These are phyloP conservation scores for Melocanna baccifera DNA, from an alignment of 176 grass and related monocot species.

Conservation along the genomic window DNA sequence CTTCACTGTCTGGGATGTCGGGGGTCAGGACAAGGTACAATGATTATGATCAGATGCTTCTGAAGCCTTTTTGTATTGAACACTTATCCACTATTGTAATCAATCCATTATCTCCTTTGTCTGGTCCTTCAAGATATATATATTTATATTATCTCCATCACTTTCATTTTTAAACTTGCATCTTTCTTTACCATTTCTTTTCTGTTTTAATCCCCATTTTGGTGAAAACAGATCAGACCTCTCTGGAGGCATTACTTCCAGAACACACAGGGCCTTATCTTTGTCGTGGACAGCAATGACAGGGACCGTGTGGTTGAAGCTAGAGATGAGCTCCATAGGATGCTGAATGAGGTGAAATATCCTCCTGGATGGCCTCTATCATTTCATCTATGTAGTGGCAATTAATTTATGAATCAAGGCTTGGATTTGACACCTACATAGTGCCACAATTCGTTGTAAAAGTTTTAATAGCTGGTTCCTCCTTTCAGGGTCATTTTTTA, in stretches of 20 bases:
- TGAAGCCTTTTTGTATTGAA: not conserved
- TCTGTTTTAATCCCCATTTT: not conserved
- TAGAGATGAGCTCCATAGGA: conserved; percentile 48
- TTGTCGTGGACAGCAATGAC: conserved; percentile 42
- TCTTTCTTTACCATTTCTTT: not conserved
- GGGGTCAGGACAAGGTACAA: conserved; percentile 86
- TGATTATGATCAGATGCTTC: not conserved
- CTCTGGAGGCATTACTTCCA: conserved; percentile 52
- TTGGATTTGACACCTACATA: not conserved
- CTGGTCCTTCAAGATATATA: not conserved
- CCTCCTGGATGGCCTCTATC: not conserved
- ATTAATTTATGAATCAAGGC: not conserved
- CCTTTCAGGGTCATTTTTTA: not conserved
- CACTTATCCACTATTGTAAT: not conserved
- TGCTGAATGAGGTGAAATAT: conserved; percentile 35
- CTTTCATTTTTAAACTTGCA: not conserved
- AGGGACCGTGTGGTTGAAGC: conserved; percentile 44
- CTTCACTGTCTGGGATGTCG: conserved; percentile 89
- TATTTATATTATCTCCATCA: not conserved
- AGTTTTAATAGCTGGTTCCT: not conserved
- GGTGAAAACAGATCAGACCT: conserved; percentile 36
- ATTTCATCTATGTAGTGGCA: not conserved
- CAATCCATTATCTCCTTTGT: not conserved
- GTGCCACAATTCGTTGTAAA: not conserved
- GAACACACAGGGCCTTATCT: conserved; percentile 50